Conservation (phyloP, 768 basidiomycete genomes). For the Hydnomerulius pinastri region DNA sequence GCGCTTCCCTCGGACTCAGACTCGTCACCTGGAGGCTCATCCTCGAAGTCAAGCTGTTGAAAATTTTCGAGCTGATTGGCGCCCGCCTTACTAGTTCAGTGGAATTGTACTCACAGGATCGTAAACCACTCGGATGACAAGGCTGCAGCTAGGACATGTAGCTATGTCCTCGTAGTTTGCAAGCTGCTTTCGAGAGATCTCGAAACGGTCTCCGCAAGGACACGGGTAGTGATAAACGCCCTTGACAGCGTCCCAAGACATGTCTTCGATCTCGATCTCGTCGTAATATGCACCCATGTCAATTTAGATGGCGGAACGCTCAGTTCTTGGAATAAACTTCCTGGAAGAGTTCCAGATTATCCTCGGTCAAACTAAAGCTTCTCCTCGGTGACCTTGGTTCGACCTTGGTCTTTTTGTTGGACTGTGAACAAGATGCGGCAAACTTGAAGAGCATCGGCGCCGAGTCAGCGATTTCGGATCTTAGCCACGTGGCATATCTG, state of each 20-base stretch:
- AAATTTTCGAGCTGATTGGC: conserved; percentile 1
- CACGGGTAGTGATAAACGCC: conserved; percentile 94
- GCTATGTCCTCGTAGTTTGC: conserved; percentile 91
- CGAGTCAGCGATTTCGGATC: too few species aligned
- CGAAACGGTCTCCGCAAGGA: conserved; percentile 97
- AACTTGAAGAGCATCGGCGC: too few species aligned
- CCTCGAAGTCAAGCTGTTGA: conserved; percentile 78
- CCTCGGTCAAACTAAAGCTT: too few species aligned
- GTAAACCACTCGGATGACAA: conserved; percentile 89
- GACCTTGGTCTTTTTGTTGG: too few species aligned
- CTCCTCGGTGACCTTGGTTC: too few species aligned
- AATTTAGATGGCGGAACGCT: too few species aligned
- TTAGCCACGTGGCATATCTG: too few species aligned
- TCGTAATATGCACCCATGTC: conserved; percentile 95
- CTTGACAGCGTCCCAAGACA: conserved; percentile 84
- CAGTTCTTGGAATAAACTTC: too few species aligned
- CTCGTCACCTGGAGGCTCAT: conserved; percentile 63
- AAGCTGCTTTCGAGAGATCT: conserved; percentile 85
- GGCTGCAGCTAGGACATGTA: conserved; percentile 93
- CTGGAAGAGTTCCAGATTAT: too few species aligned
- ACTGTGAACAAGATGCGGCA: too few species aligned
- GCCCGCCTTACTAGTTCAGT: neutral
- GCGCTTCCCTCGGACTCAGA: conserved; percentile 31
- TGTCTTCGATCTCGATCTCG: conserved; percentile 97
- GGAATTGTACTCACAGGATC: conserved; percentile 73